Conservation (phyloP, 345 rosid species). For the Rhodamnia argentea region DNA sequence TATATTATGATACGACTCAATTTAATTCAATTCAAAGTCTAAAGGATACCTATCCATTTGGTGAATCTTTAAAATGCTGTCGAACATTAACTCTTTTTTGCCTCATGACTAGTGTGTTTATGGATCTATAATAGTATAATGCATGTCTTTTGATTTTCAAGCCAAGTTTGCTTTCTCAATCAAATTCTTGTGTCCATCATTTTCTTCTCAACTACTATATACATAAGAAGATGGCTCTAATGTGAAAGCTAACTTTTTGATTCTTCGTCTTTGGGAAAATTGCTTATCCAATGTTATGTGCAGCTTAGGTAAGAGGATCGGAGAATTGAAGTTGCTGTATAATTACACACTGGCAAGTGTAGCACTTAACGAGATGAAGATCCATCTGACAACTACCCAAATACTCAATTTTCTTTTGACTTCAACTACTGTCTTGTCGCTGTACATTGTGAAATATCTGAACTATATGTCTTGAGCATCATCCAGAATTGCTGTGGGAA, state of each 20-base stretch:
- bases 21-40: neutral
- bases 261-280: neutral
- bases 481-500: too few relatives aligned
- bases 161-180: too few relatives aligned
- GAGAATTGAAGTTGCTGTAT: neutral
- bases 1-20: neutral
- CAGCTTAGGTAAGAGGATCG: neutral
- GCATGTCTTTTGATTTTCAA: neutral
- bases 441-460: too few relatives aligned
- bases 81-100: neutral
- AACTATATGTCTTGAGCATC: too few relatives aligned
- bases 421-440: neutral
- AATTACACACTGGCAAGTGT: neutral
- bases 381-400: neutral
- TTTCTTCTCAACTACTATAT: too few relatives aligned
- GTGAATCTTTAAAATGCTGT: neutral
- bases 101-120: neutral
- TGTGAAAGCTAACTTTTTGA: neutral
- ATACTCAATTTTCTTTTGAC: neutral
- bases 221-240: too few relatives aligned
- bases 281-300: neutral
- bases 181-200: too few relatives aligned
- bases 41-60: neutral
- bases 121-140: too few relatives aligned
- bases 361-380: neutral